Percentiles rank a stretch among this genome's conserved stretches.
Evolutionary conservation across 2,329 filamentous ascomycete genomes (phyloP).

Genomic region (Fusarium sp.): DNA sequence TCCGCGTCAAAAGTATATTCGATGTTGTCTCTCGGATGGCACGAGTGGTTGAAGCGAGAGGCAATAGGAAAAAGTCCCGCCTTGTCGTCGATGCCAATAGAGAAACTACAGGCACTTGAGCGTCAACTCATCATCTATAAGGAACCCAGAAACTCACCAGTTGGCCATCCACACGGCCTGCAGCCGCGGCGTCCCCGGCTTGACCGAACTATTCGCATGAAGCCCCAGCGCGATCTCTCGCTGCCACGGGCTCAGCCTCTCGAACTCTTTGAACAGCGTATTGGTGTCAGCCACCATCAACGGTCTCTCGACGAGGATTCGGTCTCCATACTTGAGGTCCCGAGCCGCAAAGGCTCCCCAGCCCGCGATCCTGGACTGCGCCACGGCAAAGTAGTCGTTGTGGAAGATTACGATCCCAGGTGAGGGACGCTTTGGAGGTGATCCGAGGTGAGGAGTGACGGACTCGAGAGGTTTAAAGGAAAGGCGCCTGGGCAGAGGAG

Average conservation of each 20-base stretch:
- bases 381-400: constrained; percentile 56
- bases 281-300: constrained; percentile 49
- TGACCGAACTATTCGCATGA: constrained; percentile 46
- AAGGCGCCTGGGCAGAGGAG: constrained; percentile 9
- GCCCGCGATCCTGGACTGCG: constrained; percentile 54
- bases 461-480: constrained; percentile 22
- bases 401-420: constrained; percentile 38
- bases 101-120: constrained; percentile 34
- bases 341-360: constrained; percentile 59
- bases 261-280: constrained; percentile 50
- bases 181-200: constrained; percentile 43
- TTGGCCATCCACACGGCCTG: constrained; percentile 59
- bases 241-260: constrained; percentile 44
- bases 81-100: constrained; percentile 37
- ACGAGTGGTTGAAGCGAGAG: constrained; percentile 70
- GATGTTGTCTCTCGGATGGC: constrained; percentile 55
- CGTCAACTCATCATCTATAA: neutral
- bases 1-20: constrained; percentile 54
- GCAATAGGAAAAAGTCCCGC: constrained; percentile 61
- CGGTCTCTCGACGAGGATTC: constrained; percentile 58
- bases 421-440: neutral
- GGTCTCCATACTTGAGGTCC: constrained; percentile 50
- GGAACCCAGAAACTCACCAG: constrained; percentile 49
- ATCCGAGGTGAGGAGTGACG: neutral
- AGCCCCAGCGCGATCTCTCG: constrained; percentile 51